phyloP scores from a whole-genome alignment of 2,329 filamentous ascomycete species.

The Trichoderma oligosporum region DNA sequence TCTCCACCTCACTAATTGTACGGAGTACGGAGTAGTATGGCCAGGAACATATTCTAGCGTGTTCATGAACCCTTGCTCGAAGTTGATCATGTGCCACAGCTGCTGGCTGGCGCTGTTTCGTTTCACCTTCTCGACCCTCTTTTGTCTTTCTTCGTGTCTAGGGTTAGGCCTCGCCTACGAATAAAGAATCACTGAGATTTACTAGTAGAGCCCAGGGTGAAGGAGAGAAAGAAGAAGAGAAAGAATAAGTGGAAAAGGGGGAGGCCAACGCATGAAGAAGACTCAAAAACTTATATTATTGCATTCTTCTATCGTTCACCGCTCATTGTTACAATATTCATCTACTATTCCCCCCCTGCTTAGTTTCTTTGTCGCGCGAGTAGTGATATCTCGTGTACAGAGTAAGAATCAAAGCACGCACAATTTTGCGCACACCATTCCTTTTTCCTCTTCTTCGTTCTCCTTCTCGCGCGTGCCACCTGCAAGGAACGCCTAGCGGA shows the following conservation, averaged over 20 bases:
- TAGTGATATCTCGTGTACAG: too few species aligned
- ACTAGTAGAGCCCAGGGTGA: not conserved
- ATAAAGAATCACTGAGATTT: too few species aligned
- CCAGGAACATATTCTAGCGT: slow-evolving; percentile 15
- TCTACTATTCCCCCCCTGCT: not conserved
- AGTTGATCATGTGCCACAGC: slow-evolving; percentile 12
- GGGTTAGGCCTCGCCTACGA: not conserved
- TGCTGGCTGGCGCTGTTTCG: slow-evolving; percentile 8
- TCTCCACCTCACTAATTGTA: slow-evolving; percentile 14
- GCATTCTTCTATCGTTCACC: slow-evolving; percentile 11
- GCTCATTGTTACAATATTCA: slow-evolving; percentile 9
- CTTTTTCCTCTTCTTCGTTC: not conserved
- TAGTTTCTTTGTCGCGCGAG: too few species aligned
- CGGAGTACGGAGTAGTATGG: too few species aligned
- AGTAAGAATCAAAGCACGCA: not conserved
- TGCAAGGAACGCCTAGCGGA: slow-evolving; percentile 15
- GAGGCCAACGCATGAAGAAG: not conserved
- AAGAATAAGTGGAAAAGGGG: not conserved
- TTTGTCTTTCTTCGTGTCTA: not conserved
- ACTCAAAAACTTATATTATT: not conserved
- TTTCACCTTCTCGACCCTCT: slow-evolving; percentile 13
- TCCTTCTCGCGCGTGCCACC: not conserved
- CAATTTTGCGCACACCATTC: not conserved
- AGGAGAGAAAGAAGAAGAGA: not conserved
- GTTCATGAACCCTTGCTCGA: not conserved